Evolutionary conservation across 164 flowering plant species (phyloP), one percentile per base, ranked within the genome.

Genomic region (Warburgia ugandensis): DNA sequence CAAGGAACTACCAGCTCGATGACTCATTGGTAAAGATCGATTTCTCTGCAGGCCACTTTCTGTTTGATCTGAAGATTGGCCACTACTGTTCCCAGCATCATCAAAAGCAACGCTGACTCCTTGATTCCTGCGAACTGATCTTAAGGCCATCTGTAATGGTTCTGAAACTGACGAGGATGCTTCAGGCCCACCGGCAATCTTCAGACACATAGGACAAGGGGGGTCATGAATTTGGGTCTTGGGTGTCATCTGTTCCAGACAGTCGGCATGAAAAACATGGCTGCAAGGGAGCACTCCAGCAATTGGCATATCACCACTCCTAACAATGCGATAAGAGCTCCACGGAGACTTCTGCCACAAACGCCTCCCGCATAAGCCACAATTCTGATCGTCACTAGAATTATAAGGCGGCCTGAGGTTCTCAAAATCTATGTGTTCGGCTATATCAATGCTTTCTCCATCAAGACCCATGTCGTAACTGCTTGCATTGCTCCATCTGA

Each of bases 261-360:
- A 76, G 44, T 76, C 81, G 0, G 76, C 81, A 61, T 76, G 81
- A 48, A 70, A 76, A 13, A 70, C 74, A 50, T 76, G 81, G 41
- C 72, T 45, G 62, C 81, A 76, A 19, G 69, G 58, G 21, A 76
- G 62, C n/a, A 76, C 68, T 11, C 71, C 81, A 25, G 76, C 74
- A 40, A 59, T 54, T 11, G 80, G 80, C 72, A 72, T 70, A 58
- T 72, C 75, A 14, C 64, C 53, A 50, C 77, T 58, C 44, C 76
- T 66, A 50, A 71, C 54, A n/a, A 68, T 68, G 33, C 72, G 52
- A 59, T 65, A 54, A 19, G 76, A 71, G 62, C 74, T 61, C 76
- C 77, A 73, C 4, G 81, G 70, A 5, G 81, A 76, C 36, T 63
- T 70, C 58, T 73, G 77, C 41, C 54, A 59, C 48, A 76, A 27